These are phyloP conservation scores for Cladosporium oxysporum DNA, from an alignment of 2,329 filamentous ascomycete species.

Conservation along the genomic window DNA sequence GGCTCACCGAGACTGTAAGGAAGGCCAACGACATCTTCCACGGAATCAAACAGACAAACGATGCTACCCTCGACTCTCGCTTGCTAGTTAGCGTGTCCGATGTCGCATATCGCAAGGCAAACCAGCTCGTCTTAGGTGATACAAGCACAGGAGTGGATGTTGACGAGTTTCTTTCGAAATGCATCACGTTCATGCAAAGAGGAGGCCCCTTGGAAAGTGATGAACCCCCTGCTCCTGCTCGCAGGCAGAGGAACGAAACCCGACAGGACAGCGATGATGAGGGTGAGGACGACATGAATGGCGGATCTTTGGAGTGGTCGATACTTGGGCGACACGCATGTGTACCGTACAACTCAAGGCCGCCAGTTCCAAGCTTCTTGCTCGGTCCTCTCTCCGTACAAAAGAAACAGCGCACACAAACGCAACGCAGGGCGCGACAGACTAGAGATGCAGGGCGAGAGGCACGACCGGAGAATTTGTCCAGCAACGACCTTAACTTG, in stretches of 20 bases:
- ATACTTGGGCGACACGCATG: conserved; percentile 78
- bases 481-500: conserved; percentile 70
- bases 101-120: conserved; percentile 74
- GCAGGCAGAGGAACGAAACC: conserved; percentile 22
- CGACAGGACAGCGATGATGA: conserved; percentile 48
- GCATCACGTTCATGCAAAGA: conserved; percentile 78
- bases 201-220: conserved; percentile 58
- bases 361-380: conserved; percentile 78
- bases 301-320: conserved; percentile 82
- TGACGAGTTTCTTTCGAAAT: conserved; percentile 89
- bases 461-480: conserved; percentile 73
- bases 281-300: conserved; percentile 65
- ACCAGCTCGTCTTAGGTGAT: conserved; percentile 72
- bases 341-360: conserved; percentile 70
- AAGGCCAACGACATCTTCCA: conserved; percentile 60
- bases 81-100: conserved; percentile 80
- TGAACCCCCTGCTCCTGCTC: conserved; percentile 32
- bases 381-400: conserved; percentile 87
- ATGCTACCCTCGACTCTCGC: conserved; percentile 88
- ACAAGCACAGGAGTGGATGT: conserved; percentile 76
- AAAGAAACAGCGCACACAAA: conserved; percentile 72
- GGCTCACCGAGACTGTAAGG: conserved; percentile 29
- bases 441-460: conserved; percentile 69
- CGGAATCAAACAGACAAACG: conserved; percentile 76
- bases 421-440: conserved; percentile 70